Evolutionary conservation across 805 yeast genomes (phyloP).

Genomic region (Candida chauliodis): DNA sequence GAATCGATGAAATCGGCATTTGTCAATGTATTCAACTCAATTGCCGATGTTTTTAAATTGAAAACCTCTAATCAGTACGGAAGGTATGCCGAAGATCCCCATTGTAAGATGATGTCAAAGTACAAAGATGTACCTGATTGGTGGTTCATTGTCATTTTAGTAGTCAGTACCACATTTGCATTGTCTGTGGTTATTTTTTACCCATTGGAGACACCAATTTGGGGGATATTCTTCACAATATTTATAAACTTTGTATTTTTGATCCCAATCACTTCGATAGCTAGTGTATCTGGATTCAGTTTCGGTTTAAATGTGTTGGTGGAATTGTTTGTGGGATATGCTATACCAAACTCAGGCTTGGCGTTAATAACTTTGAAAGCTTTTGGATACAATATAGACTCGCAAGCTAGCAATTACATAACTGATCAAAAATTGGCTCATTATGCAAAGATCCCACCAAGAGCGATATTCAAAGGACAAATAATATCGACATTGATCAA

Average conservation of each 20-base stretch:
- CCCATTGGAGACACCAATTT: constrained; percentile 57
- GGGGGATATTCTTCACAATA: constrained; percentile 59
- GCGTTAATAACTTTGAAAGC: constrained; percentile 52
- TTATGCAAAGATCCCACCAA: constrained; percentile 61
- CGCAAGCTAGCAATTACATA: constrained; percentile 59
- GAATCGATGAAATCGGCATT: constrained; percentile 37
- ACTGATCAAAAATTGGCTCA: constrained; percentile 46
- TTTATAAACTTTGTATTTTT: constrained; percentile 52
- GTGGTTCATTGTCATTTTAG: constrained; percentile 54
- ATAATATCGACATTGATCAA: constrained; percentile 34
- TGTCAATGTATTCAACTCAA: constrained; percentile 28
- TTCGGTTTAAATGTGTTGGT: constrained; percentile 61
- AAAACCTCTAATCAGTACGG: constrained; percentile 17
- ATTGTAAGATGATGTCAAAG: constrained; percentile 52
- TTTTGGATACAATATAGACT: constrained; percentile 54
- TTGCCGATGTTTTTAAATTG: constrained; percentile 24
- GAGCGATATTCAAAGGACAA: constrained; percentile 51
- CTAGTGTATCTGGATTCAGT: constrained; percentile 57
- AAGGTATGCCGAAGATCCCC: constrained; percentile 41
- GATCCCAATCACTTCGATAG: constrained; percentile 59
- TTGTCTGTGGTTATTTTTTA: constrained; percentile 43
- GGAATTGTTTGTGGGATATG: constrained; percentile 63
- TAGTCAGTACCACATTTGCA: constrained; percentile 43
- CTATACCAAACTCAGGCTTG: constrained; percentile 56
- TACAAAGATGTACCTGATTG: constrained; percentile 73